phyloP scores from a whole-genome alignment of 83 land plant species.

The Picea abies region DNA sequence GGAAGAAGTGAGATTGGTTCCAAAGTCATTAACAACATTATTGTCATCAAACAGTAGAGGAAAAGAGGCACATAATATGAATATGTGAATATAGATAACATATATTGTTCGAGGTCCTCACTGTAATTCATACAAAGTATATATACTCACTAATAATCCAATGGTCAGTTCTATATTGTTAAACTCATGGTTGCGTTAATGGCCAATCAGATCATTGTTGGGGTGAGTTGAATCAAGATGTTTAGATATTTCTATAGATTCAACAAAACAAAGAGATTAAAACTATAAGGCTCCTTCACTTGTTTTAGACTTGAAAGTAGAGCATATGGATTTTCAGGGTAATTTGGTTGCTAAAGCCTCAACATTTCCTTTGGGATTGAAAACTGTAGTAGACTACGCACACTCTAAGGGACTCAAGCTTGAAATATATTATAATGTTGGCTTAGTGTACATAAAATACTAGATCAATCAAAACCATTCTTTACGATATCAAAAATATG shows the following conservation, averaged over 20 bases:
- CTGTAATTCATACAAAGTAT: too few species aligned
- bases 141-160: too few species aligned
- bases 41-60: too few species aligned
- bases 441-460: constrained; percentile 18
- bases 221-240: constrained; percentile 51
- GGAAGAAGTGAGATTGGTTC: too few species aligned
- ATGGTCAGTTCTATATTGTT: too few species aligned
- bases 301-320: too few species aligned
- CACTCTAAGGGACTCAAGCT: constrained; percentile 54
- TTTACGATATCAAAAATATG: not conserved
- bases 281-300: not conserved
- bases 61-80: not conserved
- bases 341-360: not conserved
- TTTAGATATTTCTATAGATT: constrained; percentile 21
- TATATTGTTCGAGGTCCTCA: not conserved
- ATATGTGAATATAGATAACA: constrained; percentile 12
- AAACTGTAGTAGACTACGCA: constrained; percentile 64
- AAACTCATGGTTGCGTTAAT: too few species aligned
- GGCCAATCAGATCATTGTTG: constrained; percentile 25
- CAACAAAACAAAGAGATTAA: not conserved
- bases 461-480: not conserved
- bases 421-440: constrained; percentile 30
- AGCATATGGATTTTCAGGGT: constrained; percentile 25
- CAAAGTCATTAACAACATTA: too few species aligned
- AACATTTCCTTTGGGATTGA: constrained; percentile 68